phyloP scores from a whole-genome alignment of 352 stramenopile genomes.

The Phytophthora ohioensis region DNA sequence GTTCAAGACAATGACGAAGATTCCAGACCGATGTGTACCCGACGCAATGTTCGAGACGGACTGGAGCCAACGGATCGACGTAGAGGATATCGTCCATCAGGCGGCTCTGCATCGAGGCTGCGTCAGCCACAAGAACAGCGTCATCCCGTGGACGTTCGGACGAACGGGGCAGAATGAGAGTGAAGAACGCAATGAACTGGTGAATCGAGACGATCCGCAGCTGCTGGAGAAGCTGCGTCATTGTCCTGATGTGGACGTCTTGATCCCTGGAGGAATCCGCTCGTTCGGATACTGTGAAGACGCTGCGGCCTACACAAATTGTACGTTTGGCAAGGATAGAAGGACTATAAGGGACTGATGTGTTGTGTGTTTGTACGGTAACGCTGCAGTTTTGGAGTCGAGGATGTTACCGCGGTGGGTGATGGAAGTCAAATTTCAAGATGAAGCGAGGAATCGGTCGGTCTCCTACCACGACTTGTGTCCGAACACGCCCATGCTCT shows the following conservation, averaged over 20 bases:
- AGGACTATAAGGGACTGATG: too few relatives aligned
- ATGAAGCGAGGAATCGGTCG: constrained; percentile 28
- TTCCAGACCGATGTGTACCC: constrained; percentile 30
- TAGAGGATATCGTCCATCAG: constrained; percentile 49
- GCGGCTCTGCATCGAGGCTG: constrained; percentile 37
- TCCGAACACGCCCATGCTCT: constrained; percentile 51
- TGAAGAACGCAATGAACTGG: constrained; percentile 15
- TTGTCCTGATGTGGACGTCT: constrained; percentile 23
- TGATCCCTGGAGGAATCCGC: constrained; percentile 52
- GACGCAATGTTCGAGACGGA: constrained; percentile 38
- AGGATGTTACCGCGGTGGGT: constrained; percentile 56
- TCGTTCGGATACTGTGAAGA: constrained; percentile 76
- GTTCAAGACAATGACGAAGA: constrained; percentile 10
- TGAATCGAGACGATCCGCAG: constrained; percentile 41
- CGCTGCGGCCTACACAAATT: constrained; percentile 62
- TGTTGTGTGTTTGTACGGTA: neutral
- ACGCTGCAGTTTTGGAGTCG: constrained; percentile 40
- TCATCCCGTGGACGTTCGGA: constrained; percentile 49
- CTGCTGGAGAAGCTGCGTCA: constrained; percentile 57
- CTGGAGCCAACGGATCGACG: constrained; percentile 29
- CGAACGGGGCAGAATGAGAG: constrained; percentile 2
- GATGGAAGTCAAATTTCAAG: constrained; percentile 37
- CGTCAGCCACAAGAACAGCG: constrained; percentile 39
- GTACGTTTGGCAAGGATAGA: constrained; percentile 34
- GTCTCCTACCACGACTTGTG: constrained; percentile 62